Conservation (phyloP, 2,329 filamentous ascomycete species). For the Penicillium janthinellum region DNA sequence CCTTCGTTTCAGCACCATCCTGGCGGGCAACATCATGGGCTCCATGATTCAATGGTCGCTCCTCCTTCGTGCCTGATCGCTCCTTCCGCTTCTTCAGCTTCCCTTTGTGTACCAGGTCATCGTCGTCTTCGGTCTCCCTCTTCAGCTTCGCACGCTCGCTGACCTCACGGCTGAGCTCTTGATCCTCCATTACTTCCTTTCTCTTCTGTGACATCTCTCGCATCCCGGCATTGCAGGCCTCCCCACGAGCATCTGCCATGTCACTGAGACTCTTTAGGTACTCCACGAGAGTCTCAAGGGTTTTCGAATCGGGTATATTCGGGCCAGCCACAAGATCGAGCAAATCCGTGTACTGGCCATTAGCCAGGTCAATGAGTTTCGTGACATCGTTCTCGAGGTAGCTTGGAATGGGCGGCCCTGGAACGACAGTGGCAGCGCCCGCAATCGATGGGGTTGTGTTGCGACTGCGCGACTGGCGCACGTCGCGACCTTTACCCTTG, state of each 20-base stretch:
- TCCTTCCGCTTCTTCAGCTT: constrained; percentile 83
- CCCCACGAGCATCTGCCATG: constrained; percentile 58
- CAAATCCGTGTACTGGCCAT: constrained; percentile 59
- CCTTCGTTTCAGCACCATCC: constrained; percentile 62
- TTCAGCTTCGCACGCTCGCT: constrained; percentile 53
- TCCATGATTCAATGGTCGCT: constrained; percentile 61
- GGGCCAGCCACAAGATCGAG: constrained; percentile 57
- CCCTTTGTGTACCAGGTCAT: constrained; percentile 54
- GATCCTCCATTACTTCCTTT: constrained; percentile 59
- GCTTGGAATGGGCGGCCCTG: constrained; percentile 42
- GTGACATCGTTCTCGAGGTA: constrained; percentile 58
- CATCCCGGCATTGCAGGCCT: constrained; percentile 62
- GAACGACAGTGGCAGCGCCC: constrained; percentile 47
- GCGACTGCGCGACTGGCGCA: constrained; percentile 59
- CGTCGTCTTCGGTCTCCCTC: constrained; percentile 48
- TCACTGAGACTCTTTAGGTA: constrained; percentile 60
- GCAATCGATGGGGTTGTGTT: constrained; percentile 65
- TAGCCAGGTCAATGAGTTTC: constrained; percentile 51
- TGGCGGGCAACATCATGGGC: constrained; percentile 66
- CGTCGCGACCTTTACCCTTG: constrained; percentile 58
- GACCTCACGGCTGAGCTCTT: constrained; percentile 50
- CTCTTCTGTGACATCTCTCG: constrained; percentile 60
- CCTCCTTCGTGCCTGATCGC: constrained; percentile 61
- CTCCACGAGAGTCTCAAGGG: constrained; percentile 53
- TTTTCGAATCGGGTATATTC: constrained; percentile 52